Percentiles rank a stretch among this genome's conserved stretches.
Evolutionary conservation across 805 yeast genomes (phyloP).

Genomic region (Saccharomycopsis javanensis): DNA sequence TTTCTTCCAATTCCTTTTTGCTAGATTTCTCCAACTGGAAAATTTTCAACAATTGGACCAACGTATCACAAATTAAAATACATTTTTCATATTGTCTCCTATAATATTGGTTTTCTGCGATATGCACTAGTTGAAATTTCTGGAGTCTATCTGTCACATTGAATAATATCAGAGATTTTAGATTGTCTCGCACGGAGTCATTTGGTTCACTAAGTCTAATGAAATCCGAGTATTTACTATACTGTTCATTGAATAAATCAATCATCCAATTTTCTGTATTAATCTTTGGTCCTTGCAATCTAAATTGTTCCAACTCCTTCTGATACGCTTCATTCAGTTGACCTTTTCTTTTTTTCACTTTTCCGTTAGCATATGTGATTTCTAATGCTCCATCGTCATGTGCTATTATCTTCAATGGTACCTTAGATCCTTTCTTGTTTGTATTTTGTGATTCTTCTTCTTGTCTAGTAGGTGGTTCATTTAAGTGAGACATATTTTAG

Average conservation of each 20-base stretch:
- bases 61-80: constrained; percentile 8
- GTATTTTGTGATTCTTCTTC: not conserved
- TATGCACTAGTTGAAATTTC: constrained; percentile 13
- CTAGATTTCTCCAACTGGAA: not conserved
- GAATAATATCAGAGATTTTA: constrained; percentile 3
- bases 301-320: constrained; percentile 10
- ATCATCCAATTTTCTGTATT: constrained; percentile 11
- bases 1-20: constrained; percentile 10
- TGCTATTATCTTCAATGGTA: constrained; percentile 8
- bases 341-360: constrained; percentile 16
- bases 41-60: constrained; percentile 9
- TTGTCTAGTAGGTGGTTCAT: not conserved
- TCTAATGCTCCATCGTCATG: constrained; percentile 16
- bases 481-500: not conserved
- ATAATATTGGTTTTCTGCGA: constrained; percentile 18
- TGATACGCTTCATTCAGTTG: constrained; percentile 16
- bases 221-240: not conserved
- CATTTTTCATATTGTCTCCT: constrained; percentile 12
- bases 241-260: constrained; percentile 4
- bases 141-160: constrained; percentile 7
- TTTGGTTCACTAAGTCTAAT: not conserved
- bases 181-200: not conserved
- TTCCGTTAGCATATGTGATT: constrained; percentile 13
- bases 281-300: constrained; percentile 9
- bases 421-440: not conserved